Percentiles rank a stretch among this genome's conserved stretches.
Conservation (phyloP, 257 asterid species). For the Rhazya stricta region DNA sequence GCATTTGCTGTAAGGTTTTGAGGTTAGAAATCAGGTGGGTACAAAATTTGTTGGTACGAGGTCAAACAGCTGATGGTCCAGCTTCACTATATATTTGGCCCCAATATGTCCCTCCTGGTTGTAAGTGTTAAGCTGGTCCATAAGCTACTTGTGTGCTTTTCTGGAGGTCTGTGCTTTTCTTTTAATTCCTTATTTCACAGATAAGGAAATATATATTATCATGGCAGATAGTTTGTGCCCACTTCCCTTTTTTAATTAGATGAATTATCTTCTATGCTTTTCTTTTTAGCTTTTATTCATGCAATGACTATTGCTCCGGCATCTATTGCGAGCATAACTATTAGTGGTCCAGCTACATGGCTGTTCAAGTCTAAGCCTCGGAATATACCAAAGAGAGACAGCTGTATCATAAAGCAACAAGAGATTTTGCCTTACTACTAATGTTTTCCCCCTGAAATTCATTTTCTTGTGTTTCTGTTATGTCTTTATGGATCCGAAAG, state of each 20-base stretch:
- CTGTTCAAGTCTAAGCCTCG: constrained; percentile 5
- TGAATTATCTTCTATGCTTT: background rate
- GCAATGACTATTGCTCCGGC: background rate
- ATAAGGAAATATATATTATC: constrained; percentile 1
- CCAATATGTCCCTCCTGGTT: background rate
- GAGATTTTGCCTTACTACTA: background rate
- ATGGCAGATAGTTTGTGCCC: background rate
- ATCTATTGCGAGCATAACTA: background rate
- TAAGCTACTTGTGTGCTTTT: background rate
- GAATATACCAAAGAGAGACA: constrained; percentile 1
- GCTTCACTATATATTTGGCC: background rate
- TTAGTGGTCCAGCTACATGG: constrained; percentile 2
- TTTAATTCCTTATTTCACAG: background rate
- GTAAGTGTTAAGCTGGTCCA: constrained; percentile 9
- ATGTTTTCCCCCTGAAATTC: background rate
- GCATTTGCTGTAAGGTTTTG: background rate
- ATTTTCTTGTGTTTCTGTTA: background rate
- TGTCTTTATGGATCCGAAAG: background rate
- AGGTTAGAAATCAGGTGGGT: background rate
- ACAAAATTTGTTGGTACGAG: background rate
- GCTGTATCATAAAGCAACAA: background rate
- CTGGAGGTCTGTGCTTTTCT: background rate
- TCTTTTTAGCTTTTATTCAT: background rate
- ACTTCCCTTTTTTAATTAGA: background rate
- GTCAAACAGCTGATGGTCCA: background rate